Evolutionary conservation across 1,284 basidiomycete genomes (phyloP), one percentile per base, ranked within the genome.

Genomic region (Lentinula novae-zelandiae): DNA sequence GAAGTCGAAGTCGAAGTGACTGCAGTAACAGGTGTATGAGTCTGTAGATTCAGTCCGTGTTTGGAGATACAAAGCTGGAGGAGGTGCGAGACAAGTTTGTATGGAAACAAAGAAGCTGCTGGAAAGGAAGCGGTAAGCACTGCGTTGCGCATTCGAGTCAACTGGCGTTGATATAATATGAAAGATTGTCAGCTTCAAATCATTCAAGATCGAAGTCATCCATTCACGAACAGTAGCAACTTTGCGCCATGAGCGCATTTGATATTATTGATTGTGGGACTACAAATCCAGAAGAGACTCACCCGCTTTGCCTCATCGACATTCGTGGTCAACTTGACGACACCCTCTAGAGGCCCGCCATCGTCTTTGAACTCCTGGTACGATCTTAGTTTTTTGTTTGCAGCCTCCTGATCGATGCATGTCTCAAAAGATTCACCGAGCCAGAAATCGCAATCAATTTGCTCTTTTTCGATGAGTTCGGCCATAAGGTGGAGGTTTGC

Each of bases 401-500:
- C 66, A 51, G 63, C 63, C 0, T 36, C 53, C 31, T 68, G 42
- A 36, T 67, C 63, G 60, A 68, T 60, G 2, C 63, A 63, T 15
- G 66, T 60, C 2, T 68, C 63, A 51, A 33, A 42, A 2, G 59
- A 22, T 42, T 55, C 63, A 2, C 67, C 67, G 10, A 64, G 60
- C 68, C 68, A 68, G 3, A 68, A 57, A 36, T 70, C 69, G 17
- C 66, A 69, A 31, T 68, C 67, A 5, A 68, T 58, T 10, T 64
- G 57, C 38, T 69, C 62, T 27, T 60, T 60, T 17, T 59, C 10
- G 13, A 69, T 61, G 40, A 65, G 65, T 1, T 63, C 62, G 15
- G 63, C 61, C 15, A 66, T 31, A 1, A 62, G 58, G 12, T 58
- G 49, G 58, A 66, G 65, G 5, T 65, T 68, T 5, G 64, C 60